These are phyloP conservation scores for Cytospora schulzeri DNA, from an alignment of 2,329 filamentous ascomycete genomes.

Conservation along the genomic window DNA sequence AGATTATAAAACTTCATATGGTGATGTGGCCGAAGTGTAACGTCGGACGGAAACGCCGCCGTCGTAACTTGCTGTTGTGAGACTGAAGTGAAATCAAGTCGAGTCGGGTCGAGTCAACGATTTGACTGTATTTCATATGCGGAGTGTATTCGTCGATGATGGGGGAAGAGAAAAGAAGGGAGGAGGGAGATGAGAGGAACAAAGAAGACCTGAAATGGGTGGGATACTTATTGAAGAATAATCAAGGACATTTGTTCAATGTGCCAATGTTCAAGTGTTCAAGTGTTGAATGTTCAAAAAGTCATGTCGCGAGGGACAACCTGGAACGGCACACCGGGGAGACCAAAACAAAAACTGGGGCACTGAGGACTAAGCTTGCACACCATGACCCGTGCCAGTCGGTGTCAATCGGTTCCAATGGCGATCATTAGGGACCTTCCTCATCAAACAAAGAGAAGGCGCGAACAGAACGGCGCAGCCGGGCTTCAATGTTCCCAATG, in stretches of 20 bases:
- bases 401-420: not conserved
- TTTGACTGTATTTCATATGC: not conserved
- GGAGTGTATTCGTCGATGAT: not conserved
- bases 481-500: no score
- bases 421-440: not conserved
- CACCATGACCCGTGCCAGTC: not conserved
- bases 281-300: not conserved
- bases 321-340: no score
- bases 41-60: not conserved
- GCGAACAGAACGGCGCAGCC: no score
- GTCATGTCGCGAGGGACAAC: not conserved
- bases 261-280: no score
- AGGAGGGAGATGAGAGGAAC: not conserved
- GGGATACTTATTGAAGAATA: no score
- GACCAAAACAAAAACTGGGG: slow-evolving; percentile 4
- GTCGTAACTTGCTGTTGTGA: not conserved
- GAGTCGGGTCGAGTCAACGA: not conserved
- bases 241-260: not conserved
- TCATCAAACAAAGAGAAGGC: not conserved
- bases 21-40: not conserved
- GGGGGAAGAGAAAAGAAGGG: not conserved
- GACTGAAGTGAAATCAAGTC: not conserved
- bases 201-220: no score
- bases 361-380: slow-evolving; percentile 16
- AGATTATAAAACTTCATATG: not conserved